Evolutionary conservation across 2,329 filamentous ascomycete genomes (phyloP), one percentile per base, ranked within the genome.

Genomic region (Didymella keratinophila): DNA sequence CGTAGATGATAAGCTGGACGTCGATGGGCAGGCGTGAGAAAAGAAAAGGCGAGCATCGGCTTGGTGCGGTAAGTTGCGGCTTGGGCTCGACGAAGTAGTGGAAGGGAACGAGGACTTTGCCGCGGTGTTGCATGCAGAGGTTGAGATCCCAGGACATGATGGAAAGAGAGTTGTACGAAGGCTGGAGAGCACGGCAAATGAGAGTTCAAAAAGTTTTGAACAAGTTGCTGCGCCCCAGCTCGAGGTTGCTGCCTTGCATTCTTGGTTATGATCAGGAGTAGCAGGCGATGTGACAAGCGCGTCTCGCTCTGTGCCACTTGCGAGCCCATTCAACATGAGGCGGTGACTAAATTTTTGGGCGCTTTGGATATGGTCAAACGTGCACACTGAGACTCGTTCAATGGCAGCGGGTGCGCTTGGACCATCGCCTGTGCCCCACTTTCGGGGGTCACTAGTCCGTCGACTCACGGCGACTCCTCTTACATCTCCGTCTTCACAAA

Each of bases 11-110:
- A 57, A 68, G 61, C 45, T 70, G 67, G 27, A 71, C 55, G 44
- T 72, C 69, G 48, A 63, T 46, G 8, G 67, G 69, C 5, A 72
- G 64, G 42, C 54, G 60, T 18, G 71, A 36, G 48, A 72, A 65
- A 9, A 52, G 62, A 6, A 66, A 68, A 21, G 2, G 39, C 28
- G 25, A 4, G 16, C 27, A 14, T 21, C 28, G 18, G 3, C 16
- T 7, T 23, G 1, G 30, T 46, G 51, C 14, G 14, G 11, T 21
- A 12, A 25, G 32, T 18, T 39, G 42, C n/a, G 42, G 20, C n/a
- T 37, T 23, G n/a, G 42, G 30, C 7, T n/a, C 39, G 10, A 53
- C 51, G n/a, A 53, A 53, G 23, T 53, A 41, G 14, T 53, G 18
- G 25, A 53, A 53, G 18, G 51, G 51, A 5, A 53, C 34, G 6